Conservation (phyloP, 176 grass and related monocot genomes). For the Oryza australiensis region DNA sequence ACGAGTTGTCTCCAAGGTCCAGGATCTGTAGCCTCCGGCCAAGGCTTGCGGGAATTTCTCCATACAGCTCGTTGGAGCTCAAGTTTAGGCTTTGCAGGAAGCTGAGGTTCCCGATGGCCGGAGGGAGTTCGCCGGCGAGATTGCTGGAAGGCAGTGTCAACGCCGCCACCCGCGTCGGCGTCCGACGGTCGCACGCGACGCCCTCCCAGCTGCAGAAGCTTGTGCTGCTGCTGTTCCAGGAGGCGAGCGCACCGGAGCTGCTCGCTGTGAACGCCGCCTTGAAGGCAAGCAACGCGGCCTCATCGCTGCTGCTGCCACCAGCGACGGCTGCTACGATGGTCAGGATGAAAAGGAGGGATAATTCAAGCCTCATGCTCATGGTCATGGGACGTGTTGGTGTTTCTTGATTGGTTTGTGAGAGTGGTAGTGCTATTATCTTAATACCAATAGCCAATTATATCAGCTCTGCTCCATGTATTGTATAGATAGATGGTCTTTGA, state of each 20-base stretch:
- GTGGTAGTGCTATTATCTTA: too few relatives aligned
- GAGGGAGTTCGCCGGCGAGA: background rate
- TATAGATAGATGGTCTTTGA: too few relatives aligned
- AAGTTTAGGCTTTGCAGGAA: background rate
- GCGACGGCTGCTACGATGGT: background rate
- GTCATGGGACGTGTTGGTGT: too few relatives aligned
- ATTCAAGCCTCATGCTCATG: background rate
- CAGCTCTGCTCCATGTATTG: too few relatives aligned
- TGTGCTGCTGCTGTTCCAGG: constrained; percentile 12
- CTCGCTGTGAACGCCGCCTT: background rate
- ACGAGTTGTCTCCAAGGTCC: background rate
- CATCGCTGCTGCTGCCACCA: background rate
- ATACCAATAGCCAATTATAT: too few relatives aligned
- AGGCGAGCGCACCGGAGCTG: background rate
- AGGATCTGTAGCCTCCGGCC: background rate
- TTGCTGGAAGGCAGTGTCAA: background rate
- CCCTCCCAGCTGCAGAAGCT: constrained; percentile 1
- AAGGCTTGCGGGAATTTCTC: background rate
- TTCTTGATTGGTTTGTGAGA: too few relatives aligned
- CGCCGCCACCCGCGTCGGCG: background rate
- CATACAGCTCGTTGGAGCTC: background rate
- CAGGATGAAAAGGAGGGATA: background rate
- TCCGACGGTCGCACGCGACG: background rate
- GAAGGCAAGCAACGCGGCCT: background rate
- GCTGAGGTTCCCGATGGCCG: constrained; percentile 3